A percentile compares a stretch with the other conserved stretches of the same genome.
These are phyloP conservation scores for Neoconidiobolus thromboides DNA, from an alignment of 371 early-diverging fungal genomes.

Conservation along the genomic window DNA sequence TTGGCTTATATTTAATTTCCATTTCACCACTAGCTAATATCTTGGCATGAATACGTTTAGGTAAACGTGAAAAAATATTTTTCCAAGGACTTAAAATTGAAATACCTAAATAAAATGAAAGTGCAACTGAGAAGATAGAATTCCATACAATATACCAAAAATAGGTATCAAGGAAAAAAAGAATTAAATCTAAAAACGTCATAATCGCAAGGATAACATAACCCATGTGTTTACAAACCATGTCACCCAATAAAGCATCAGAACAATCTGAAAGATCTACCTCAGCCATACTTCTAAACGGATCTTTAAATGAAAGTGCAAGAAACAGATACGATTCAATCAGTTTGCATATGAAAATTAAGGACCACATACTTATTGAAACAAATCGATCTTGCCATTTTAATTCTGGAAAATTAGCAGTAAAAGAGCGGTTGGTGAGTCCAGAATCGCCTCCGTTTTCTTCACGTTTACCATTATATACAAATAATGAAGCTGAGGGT, in stretches of 20 bases:
- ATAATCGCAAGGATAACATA: constrained; percentile 52
- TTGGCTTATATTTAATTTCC: constrained; percentile 51
- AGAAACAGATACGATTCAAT: constrained; percentile 73
- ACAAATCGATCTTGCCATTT: constrained; percentile 49
- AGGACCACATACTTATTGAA: constrained; percentile 55
- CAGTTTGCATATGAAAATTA: constrained; percentile 59
- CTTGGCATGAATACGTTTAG: constrained; percentile 67
- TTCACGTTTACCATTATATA: constrained; percentile 20
- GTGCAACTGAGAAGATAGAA: constrained; percentile 54
- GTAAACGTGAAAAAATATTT: constrained; percentile 64
- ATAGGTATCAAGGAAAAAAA: constrained; percentile 80
- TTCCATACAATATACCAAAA: constrained; percentile 84
- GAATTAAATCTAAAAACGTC: constrained; percentile 52
- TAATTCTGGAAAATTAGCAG: constrained; percentile 58
- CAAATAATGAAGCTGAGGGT: constrained; percentile 44
- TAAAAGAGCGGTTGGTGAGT: constrained; percentile 47
- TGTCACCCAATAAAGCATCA: constrained; percentile 21
- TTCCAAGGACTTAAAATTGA: constrained; percentile 80
- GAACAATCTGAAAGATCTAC: constrained; percentile 35
- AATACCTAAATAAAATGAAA: constrained; percentile 61
- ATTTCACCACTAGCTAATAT: constrained; percentile 50
- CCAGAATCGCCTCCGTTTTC: constrained; percentile 13
- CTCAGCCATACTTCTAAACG: constrained; percentile 24
- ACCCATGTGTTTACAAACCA: constrained; percentile 39
- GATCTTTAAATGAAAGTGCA: constrained; percentile 63